Base-by-base conservation (phyloP, 2,329 filamentous ascomycete genomes). In the Pseudogymnoascus sp. region DNA sequence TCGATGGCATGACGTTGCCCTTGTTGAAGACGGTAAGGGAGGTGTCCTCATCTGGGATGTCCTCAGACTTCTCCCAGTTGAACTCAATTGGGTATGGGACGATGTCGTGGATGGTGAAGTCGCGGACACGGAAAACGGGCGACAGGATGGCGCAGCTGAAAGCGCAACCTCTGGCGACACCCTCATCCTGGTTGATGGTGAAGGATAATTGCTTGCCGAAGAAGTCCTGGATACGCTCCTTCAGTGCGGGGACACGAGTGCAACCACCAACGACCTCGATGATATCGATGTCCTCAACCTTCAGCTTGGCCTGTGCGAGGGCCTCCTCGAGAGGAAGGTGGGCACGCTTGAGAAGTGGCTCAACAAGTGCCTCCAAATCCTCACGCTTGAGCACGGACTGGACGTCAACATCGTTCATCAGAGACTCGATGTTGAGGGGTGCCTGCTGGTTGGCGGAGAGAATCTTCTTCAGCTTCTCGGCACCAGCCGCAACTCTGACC, bases 81-180 rank as follows among this genome's bases (percentile, higher is more conserved):
- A 99, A 99, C 77, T 99, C 93, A 76, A 99, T 96, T 60, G 95
- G 95, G 81, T 98, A 99, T 82, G 88, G 92, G 79, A 96, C 91
- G 73, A 98, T 93, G 78, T 99, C 95, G 83, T 98, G 92, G 66
- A 98, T 89, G 71, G 92, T 87, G 79, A 99, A 99, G 81, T 99
- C 95, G 73, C 95, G 92, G 75, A 99, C 95, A 76, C 93, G 92
- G 89, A 99, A 98, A 70, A 96, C 90, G 54, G 95, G 95, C 0
- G 95, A 98, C 64, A 98, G 87, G 71, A 97, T 97, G 73, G 95
- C 95, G 77, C 95, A 98, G 85, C 90, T 92, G 81, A 99, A 99
- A 66, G 95, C 93, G 76, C 92, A 96, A 67, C 95, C 95, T 76
- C 95, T 90, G 67, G 95, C 93, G 71, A 97, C 87, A 69, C 95